Evolutionary conservation across 163 green algal species (phyloP).

Genomic region (Chloromonas sp.): DNA sequence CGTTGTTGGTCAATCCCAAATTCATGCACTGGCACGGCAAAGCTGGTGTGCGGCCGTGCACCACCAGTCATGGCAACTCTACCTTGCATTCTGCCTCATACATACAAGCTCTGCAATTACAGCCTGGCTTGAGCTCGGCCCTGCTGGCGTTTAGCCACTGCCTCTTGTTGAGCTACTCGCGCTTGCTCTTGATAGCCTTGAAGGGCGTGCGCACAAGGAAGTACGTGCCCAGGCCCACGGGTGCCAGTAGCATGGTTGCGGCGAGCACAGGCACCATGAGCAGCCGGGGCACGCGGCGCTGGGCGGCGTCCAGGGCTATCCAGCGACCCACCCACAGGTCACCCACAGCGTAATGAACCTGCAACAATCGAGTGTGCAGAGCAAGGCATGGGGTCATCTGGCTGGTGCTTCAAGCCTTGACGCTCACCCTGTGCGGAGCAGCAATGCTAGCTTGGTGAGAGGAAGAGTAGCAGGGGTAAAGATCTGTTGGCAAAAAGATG

Average conservation of each 20-base stretch:
- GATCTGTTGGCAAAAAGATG: neutral
- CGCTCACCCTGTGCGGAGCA: neutral
- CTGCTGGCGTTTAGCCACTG: neutral
- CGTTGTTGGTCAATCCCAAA: too few relatives aligned
- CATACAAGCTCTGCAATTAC: too few relatives aligned
- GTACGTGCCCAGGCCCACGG: conserved; percentile 4
- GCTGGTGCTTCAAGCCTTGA: neutral
- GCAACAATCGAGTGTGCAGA: neutral
- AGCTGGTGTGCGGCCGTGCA: too few relatives aligned
- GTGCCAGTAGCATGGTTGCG: conserved; percentile 2
- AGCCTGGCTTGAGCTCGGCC: too few relatives aligned
- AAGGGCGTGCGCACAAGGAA: neutral
- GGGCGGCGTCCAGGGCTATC: conserved; percentile 5
- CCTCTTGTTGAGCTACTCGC: neutral
- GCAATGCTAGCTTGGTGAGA: neutral
- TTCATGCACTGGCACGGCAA: too few relatives aligned
- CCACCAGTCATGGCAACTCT: too few relatives aligned
- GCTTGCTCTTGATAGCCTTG: neutral
- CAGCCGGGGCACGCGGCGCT: conserved; percentile 2
- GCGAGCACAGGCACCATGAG: conserved; percentile 10
- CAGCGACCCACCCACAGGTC: conserved; percentile 12
- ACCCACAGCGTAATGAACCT: conserved; percentile 1
- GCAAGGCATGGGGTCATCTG: neutral
- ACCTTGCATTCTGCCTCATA: too few relatives aligned
- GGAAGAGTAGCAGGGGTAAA: neutral